Evolutionary conservation across 331 rosid genomes (phyloP).

Genomic region (Pyracantha coccinea): DNA sequence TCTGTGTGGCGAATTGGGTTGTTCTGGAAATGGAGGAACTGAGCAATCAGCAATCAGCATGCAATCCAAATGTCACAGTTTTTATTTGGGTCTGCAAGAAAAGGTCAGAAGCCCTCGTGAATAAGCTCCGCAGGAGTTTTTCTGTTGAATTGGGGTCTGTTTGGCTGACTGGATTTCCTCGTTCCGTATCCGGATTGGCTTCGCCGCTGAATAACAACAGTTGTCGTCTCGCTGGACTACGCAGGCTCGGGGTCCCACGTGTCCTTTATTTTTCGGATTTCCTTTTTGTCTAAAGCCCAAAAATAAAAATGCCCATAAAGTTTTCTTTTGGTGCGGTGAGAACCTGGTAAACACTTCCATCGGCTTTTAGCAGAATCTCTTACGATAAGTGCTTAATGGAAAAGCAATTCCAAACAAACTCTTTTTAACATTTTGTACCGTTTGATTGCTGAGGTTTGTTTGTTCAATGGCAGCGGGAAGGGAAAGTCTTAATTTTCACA

Average conservation of each 20-base stretch:
- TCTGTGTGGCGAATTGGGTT: not conserved
- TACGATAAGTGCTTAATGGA: not conserved
- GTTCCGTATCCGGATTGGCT: not conserved
- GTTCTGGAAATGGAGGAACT: not conserved
- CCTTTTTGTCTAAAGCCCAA: not conserved
- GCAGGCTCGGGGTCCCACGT: not conserved
- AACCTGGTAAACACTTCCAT: not conserved
- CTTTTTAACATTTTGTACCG: no score
- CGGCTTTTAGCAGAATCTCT: not conserved
- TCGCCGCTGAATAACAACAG: not conserved
- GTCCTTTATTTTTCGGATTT: not conserved
- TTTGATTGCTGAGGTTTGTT: no score
- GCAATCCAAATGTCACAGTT: not conserved
- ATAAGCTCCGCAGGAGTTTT: constrained; percentile 1
- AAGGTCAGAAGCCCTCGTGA: not conserved
- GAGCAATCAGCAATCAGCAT: not conserved
- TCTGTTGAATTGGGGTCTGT: constrained; percentile 5
- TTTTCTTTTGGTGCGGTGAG: not conserved
- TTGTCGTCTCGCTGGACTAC: not conserved
- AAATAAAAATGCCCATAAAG: not conserved
- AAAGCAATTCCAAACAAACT: not conserved
- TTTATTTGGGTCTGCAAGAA: not conserved
- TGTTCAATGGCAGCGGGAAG: no score
- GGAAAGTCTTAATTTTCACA: no score
- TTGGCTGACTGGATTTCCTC: constrained; percentile 6